Percentiles rank a stretch among this genome's conserved stretches.
These are phyloP conservation scores for Wickerhamomyces sp. DNA, from an alignment of 1,139 yeast species.

Conservation along the genomic window DNA sequence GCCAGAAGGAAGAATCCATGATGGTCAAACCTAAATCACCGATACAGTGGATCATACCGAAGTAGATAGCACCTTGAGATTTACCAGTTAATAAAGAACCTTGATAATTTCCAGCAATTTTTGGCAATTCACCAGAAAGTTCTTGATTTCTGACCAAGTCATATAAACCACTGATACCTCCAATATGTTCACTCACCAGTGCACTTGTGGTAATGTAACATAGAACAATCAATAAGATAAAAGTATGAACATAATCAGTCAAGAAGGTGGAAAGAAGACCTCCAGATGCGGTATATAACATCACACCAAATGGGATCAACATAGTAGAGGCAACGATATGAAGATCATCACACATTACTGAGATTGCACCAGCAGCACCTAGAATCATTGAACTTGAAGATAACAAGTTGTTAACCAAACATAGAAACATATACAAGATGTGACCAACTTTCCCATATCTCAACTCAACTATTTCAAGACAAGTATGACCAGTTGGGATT, in stretches of 20 bases:
- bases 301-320: constrained; percentile 36
- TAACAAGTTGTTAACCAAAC: constrained; percentile 31
- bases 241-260: constrained; percentile 34
- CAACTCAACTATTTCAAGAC: constrained; percentile 36
- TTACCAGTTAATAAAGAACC: constrained; percentile 35
- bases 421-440: constrained; percentile 30
- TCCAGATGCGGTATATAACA: constrained; percentile 35
- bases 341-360: constrained; percentile 30
- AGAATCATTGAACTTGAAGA: constrained; percentile 35
- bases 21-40: constrained; percentile 49
- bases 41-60: constrained; percentile 44
- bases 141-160: constrained; percentile 21
- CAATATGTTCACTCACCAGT: constrained; percentile 26
- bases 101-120: constrained; percentile 30
- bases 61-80: constrained; percentile 39
- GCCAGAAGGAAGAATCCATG: constrained; percentile 48
- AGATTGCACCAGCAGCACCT: constrained; percentile 36
- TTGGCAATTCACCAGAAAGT: constrained; percentile 4
- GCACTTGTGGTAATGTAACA: constrained; percentile 29
- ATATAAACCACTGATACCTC: constrained; percentile 31
- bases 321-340: constrained; percentile 43
- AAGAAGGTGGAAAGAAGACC: constrained; percentile 40
- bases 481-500: constrained; percentile 41
- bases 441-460: constrained; percentile 36
- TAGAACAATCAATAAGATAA: constrained; percentile 31